phyloP scores from a whole-genome alignment of 2,329 filamentous ascomycete genomes.

The Chrysoporthe austroafricana region DNA sequence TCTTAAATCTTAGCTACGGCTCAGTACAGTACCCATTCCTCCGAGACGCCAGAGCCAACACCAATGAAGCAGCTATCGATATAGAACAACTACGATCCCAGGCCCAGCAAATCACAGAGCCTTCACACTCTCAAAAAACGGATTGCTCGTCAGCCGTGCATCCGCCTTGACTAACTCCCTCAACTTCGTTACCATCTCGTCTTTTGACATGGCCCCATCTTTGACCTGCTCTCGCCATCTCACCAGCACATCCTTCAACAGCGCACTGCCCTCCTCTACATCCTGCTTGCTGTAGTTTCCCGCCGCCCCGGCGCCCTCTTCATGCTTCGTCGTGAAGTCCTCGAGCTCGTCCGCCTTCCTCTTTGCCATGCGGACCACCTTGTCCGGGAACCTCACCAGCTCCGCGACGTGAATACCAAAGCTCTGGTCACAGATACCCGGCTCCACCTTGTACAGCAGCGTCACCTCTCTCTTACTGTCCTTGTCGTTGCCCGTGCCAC shows the following conservation, averaged over 20 bases:
- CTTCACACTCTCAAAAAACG: constrained; percentile 72
- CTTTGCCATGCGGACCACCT: constrained; percentile 99
- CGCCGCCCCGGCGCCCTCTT: constrained; percentile 51
- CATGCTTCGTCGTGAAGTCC: constrained; percentile 85
- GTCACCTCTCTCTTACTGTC: constrained; percentile 80
- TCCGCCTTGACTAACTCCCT: constrained; percentile 78
- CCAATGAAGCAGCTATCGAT: not conserved
- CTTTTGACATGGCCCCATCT: constrained; percentile 63
- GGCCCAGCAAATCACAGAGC: constrained; percentile 45
- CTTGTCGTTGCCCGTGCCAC: constrained; percentile 46
- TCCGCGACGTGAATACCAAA: constrained; percentile 99
- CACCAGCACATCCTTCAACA: constrained; percentile 82
- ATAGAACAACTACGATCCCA: not conserved
- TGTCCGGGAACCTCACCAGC: constrained; percentile 92
- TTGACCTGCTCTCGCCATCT: constrained; percentile 83
- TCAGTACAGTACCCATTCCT: not conserved
- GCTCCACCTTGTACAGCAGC: constrained; percentile 93
- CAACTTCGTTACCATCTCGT: constrained; percentile 79
- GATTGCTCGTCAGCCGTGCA: constrained; percentile 64
- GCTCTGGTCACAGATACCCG: constrained; percentile 93
- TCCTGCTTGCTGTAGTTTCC: constrained; percentile 77
- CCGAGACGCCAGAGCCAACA: not conserved
- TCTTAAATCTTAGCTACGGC: not conserved
- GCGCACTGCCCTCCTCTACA: constrained; percentile 82
- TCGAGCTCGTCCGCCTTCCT: constrained; percentile 97